Conservation (phyloP, 257 asterid genomes). For the Knoxia roxburghii region DNA sequence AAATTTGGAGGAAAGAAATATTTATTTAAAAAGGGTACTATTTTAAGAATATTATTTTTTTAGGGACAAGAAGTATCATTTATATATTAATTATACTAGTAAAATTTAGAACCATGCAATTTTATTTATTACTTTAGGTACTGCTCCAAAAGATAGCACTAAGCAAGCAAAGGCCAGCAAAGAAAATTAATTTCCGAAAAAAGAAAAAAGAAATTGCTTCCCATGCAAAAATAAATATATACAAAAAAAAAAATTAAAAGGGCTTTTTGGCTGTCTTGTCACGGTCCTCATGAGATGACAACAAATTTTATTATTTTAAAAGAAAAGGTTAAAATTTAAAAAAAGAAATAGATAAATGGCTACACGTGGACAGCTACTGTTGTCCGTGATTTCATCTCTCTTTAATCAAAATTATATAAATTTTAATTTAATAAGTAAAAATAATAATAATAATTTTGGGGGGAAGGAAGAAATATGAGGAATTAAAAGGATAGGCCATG, state of each 20-base stretch:
- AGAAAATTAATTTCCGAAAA: neutral
- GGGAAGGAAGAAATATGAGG: too few species aligned
- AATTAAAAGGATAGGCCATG: too few species aligned
- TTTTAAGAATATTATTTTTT: too few species aligned
- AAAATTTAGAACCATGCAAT: neutral
- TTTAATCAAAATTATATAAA: too few species aligned
- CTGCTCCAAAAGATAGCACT: conserved; percentile 20
- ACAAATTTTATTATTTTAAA: too few species aligned
- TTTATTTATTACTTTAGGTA: neutral
- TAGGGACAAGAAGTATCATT: too few species aligned
- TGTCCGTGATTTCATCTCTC: conserved; percentile 1
- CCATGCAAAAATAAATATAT: too few species aligned
- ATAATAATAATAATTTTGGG: too few species aligned
- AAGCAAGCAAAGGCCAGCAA: neutral
- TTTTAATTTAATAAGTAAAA: too few species aligned
- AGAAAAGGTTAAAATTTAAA: too few species aligned
- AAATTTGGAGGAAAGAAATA: conserved; percentile 24
- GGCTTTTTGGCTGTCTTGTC: neutral
- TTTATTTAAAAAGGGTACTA: too few species aligned
- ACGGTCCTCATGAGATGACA: neutral
- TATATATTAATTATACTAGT: neutral
- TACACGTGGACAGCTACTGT: too few species aligned
- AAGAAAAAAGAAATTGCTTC: neutral
- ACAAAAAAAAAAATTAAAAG: neutral
- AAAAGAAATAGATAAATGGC: neutral